Conservation (phyloP, 2,329 filamentous ascomycete genomes). For the Sclerotinia glacialis region DNA sequence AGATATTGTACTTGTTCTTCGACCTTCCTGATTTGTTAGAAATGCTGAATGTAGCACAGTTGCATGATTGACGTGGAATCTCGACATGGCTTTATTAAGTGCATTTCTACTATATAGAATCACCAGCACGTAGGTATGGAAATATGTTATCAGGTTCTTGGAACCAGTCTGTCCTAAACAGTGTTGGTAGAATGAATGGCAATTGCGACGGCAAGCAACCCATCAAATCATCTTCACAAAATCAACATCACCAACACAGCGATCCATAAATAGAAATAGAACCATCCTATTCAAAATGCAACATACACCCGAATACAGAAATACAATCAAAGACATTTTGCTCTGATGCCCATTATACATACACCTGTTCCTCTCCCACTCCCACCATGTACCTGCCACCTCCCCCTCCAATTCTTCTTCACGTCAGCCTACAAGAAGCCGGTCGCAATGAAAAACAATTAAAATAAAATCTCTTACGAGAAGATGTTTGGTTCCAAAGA, state of each 20-base stretch:
- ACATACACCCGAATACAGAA: no score
- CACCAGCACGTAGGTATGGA: not conserved
- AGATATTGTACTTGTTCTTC: not conserved
- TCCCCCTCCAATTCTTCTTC: slow-evolving; percentile 47
- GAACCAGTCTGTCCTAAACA: no score
- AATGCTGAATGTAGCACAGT: not conserved
- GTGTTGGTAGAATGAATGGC: not conserved
- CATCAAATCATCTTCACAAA: not conserved
- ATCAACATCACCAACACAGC: not conserved
- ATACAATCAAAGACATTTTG: not conserved
- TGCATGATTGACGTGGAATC: not conserved
- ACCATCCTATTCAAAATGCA: not conserved
- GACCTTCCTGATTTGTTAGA: slow-evolving; percentile 5
- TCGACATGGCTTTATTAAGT: not conserved
- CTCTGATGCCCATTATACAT: not conserved
- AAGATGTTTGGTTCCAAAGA: slow-evolving; percentile 62
- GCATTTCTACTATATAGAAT: not conserved
- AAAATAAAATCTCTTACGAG: slow-evolving; percentile 38
- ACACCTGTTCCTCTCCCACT: not conserved
- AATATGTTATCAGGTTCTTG: not conserved
- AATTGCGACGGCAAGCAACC: not conserved
- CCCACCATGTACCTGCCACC: not conserved
- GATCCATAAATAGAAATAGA: not conserved
- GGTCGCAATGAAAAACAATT: slow-evolving; percentile 51
- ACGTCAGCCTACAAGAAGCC: slow-evolving; percentile 46